Evolutionary conservation across 2,329 filamentous ascomycete genomes (phyloP).

Genomic region (Aureobasidium pullulans): DNA sequence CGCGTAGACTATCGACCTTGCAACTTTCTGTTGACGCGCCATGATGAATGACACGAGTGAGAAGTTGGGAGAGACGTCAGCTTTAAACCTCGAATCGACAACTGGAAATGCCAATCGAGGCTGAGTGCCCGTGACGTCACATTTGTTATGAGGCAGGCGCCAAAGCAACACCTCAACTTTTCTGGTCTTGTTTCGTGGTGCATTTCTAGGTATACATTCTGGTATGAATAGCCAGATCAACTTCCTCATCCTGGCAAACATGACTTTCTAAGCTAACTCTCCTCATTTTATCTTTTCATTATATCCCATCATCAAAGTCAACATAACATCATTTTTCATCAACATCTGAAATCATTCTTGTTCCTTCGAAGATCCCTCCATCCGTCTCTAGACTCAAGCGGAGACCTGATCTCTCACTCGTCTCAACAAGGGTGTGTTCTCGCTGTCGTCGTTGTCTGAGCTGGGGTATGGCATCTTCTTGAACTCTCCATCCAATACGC

Average conservation of each 20-base stretch:
- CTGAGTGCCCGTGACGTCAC: neutral
- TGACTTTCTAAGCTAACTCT: neutral
- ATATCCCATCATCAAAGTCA: neutral
- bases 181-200: too few species aligned
- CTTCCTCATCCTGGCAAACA: too few species aligned
- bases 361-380: too few species aligned
- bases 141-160: too few species aligned
- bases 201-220: too few species aligned
- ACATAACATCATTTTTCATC: neutral
- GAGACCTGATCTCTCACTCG: slow-evolving; percentile 36
- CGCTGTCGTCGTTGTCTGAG: slow-evolving; percentile 32
- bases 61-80: neutral
- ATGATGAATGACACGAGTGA: slow-evolving; percentile 10
- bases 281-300: neutral
- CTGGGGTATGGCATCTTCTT: slow-evolving; percentile 36
- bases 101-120: neutral
- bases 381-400: neutral
- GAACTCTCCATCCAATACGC: slow-evolving; percentile 47
- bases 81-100: neutral
- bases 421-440: slow-evolving; percentile 38
- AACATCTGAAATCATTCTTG: neutral
- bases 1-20: slow-evolving; percentile 15
- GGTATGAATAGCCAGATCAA: too few species aligned
- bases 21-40: slow-evolving; percentile 15
- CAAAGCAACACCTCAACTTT: too few species aligned